These are phyloP conservation scores for Wickerhamiella shivajii DNA, from an alignment of 805 yeast genomes.

Conservation along the genomic window DNA sequence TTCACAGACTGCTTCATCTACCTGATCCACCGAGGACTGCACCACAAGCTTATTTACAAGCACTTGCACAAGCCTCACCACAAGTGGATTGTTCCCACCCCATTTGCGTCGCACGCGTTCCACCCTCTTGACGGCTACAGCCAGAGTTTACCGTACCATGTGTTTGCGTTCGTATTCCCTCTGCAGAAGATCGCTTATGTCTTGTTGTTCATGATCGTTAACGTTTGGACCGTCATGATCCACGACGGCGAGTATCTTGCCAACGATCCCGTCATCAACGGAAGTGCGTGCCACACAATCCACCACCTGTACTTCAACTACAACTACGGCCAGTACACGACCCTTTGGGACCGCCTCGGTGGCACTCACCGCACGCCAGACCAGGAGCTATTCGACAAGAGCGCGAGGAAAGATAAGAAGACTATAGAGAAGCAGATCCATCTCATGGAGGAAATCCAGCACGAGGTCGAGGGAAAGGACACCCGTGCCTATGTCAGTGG, in stretches of 20 bases:
- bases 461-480: conserved; percentile 65
- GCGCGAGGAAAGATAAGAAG: conserved; percentile 38
- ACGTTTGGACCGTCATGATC: conserved; percentile 97
- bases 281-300: conserved; percentile 96
- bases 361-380: conserved; percentile 90
- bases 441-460: conserved; percentile 67
- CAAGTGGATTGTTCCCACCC: conserved; percentile 98
- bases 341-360: conserved; percentile 95
- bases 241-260: conserved; percentile 96
- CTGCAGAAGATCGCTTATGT: conserved; percentile 77
- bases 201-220: conserved; percentile 73
- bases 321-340: conserved; percentile 96
- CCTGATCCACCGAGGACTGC: conserved; percentile 81
- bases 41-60: conserved; percentile 84
- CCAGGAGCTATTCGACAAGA: conserved; percentile 59
- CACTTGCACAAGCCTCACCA: conserved; percentile 91
- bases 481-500: conserved; percentile 46
- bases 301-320: conserved; percentile 96
- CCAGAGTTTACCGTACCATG: conserved; percentile 87
- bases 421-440: conserved; percentile 59
- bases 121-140: conserved; percentile 94
- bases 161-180: conserved; percentile 85
- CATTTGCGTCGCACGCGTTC: conserved; percentile 97
- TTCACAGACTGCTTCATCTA: conserved; percentile 93
- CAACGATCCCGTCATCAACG: conserved; percentile 85